A percentile compares a stretch with the other conserved stretches of the same genome.
Evolutionary conservation across 768 basidiomycete species (phyloP).

Genomic region (Mycena metata): DNA sequence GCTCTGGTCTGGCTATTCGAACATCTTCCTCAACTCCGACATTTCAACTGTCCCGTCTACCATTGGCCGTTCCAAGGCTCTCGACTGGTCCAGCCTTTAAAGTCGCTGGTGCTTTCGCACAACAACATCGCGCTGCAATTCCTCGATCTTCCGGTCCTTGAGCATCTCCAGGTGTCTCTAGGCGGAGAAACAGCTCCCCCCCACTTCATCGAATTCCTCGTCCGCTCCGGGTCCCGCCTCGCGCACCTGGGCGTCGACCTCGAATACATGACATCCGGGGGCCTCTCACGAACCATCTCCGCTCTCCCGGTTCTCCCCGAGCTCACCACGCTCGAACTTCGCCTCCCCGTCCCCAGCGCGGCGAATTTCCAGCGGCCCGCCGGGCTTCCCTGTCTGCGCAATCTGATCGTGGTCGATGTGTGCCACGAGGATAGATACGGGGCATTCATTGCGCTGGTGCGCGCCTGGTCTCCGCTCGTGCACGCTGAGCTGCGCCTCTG

Average conservation of each 20-base stretch:
- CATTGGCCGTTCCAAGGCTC: too few relatives aligned
- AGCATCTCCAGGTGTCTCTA: background rate
- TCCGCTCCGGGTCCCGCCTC: background rate
- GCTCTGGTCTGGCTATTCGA: too few relatives aligned
- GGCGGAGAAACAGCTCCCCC: too few relatives aligned
- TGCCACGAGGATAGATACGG: background rate
- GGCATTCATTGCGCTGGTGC: background rate
- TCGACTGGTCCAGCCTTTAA: too few relatives aligned
- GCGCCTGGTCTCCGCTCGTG: background rate
- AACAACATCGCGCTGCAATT: background rate
- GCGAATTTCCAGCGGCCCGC: background rate
- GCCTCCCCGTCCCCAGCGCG: too few relatives aligned
- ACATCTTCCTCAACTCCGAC: too few relatives aligned
- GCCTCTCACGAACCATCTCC: background rate
- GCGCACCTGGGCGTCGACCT: background rate
- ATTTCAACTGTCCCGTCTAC: too few relatives aligned
- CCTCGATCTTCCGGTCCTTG: background rate
- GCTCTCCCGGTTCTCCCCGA: background rate
- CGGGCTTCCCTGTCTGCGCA: background rate
- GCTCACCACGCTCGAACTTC: background rate
- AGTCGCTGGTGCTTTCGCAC: too few relatives aligned
- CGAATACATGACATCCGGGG: too few relatives aligned
- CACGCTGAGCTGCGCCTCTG: background rate
- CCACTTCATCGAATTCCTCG: background rate
- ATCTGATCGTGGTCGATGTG: background rate